Evolutionary conservation across 495 filamentous ascomycete genomes (phyloP).

Genomic region (Penicillium arizonense): DNA sequence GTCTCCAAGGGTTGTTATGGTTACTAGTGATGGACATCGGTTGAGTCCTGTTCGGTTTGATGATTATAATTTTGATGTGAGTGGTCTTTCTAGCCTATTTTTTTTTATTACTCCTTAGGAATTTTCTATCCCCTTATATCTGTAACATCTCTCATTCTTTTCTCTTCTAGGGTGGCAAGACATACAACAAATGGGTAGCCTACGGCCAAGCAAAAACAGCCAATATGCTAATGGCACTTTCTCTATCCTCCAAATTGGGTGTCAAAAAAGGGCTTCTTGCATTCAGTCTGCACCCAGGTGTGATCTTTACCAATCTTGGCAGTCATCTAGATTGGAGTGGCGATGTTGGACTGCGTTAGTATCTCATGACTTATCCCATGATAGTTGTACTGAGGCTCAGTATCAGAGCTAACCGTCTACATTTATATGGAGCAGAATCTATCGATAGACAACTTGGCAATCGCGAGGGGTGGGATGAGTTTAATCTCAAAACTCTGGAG

Average conservation of each 20-base stretch:
- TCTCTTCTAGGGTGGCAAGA: constrained; percentile 36
- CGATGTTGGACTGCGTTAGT: constrained; percentile 20
- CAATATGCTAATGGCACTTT: constrained; percentile 53
- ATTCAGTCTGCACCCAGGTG: constrained; percentile 48
- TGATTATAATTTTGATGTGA: constrained; percentile 54
- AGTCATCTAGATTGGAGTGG: constrained; percentile 25
- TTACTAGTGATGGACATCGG: constrained; percentile 38
- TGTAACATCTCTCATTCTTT: background rate
- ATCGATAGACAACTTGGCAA: constrained; percentile 18
- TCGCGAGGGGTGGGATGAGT: constrained; percentile 29
- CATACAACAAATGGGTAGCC: constrained; percentile 51
- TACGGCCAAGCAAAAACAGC: constrained; percentile 60
- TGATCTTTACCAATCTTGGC: constrained; percentile 24
- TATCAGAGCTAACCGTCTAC: background rate
- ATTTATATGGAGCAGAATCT: constrained; percentile 1
- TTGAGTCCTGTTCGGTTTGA: constrained; percentile 43
- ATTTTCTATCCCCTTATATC: background rate
- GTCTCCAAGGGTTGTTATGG: constrained; percentile 24
- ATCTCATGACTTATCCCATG: background rate
- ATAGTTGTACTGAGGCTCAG: too few species aligned
- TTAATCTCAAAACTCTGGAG: constrained; percentile 42
- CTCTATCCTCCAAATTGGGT: constrained; percentile 38
- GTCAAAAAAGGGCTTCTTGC: constrained; percentile 25
- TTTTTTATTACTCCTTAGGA: background rate
- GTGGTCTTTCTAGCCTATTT: background rate